Evolutionary conservation across 2,329 filamentous ascomycete species (phyloP).

Genomic region (Arthroderma sp.): DNA sequence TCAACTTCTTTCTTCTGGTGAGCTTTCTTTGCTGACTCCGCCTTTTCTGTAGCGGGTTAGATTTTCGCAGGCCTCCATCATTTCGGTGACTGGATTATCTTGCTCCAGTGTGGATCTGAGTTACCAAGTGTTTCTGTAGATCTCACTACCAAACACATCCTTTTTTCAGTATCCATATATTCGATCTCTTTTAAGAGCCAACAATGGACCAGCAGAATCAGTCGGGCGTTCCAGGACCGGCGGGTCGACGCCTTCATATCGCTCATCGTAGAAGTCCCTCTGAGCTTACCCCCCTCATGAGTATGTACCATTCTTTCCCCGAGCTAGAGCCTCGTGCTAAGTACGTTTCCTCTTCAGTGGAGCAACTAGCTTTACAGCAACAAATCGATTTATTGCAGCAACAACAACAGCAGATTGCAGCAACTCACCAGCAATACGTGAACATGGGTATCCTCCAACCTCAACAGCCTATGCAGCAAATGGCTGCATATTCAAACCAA

Average conservation of each 20-base stretch:
- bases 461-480: constrained; percentile 63
- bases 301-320: constrained; percentile 47
- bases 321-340: not conserved
- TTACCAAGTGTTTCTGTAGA: too few species aligned
- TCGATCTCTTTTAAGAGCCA: not conserved
- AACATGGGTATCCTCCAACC: constrained; percentile 76
- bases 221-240: constrained; percentile 44
- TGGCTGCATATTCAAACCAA: constrained; percentile 58
- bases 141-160: too few species aligned
- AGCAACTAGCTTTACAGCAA: constrained; percentile 87
- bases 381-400: constrained; percentile 92
- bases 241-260: constrained; percentile 79
- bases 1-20: too few species aligned
- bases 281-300: constrained; percentile 87
- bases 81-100: too few species aligned
- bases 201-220: constrained; percentile 49
- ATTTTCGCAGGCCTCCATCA: too few species aligned
- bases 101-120: too few species aligned
- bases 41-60: too few species aligned
- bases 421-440: constrained; percentile 92
- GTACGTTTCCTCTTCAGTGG: constrained; percentile 47
- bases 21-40: too few species aligned
- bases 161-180: too few species aligned
- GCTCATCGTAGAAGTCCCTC: constrained; percentile 87
- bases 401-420: constrained; percentile 94